These are phyloP conservation scores for Didymella glomerata DNA, from an alignment of 2,329 filamentous ascomycete genomes.

Conservation along the genomic window DNA sequence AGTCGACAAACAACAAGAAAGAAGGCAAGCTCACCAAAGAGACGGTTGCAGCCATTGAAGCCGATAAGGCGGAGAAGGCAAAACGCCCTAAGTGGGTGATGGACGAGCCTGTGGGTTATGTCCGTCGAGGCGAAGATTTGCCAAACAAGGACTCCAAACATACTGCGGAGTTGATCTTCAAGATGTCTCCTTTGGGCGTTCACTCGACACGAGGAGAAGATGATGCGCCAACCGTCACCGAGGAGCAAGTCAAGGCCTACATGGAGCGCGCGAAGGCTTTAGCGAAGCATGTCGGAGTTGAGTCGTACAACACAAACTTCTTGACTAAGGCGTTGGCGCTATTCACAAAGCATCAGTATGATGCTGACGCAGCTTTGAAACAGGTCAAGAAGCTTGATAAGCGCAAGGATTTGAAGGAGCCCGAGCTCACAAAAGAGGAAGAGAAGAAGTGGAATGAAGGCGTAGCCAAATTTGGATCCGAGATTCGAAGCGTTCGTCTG, in stretches of 20 bases:
- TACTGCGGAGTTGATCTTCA: constrained; percentile 80
- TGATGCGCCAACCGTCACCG: constrained; percentile 54
- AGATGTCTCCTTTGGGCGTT: constrained; percentile 68
- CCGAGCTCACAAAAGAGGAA: constrained; percentile 78
- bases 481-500: constrained; percentile 81
- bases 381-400: constrained; percentile 73
- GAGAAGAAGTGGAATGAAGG: constrained; percentile 91
- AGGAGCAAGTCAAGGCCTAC: constrained; percentile 76
- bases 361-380: constrained; percentile 74
- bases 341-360: constrained; percentile 75
- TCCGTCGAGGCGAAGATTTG: constrained; percentile 82
- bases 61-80: constrained; percentile 79
- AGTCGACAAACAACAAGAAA: constrained; percentile 71
- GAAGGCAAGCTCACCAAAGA: constrained; percentile 82
- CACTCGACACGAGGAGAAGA: constrained; percentile 58
- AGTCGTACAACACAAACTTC: constrained; percentile 82
- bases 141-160: constrained; percentile 74
- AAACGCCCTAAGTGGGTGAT: constrained; percentile 92
- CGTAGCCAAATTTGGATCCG: constrained; percentile 88
- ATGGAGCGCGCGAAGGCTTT: constrained; percentile 74
- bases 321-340: constrained; percentile 82
- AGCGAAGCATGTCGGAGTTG: constrained; percentile 73
- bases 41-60: constrained; percentile 78
- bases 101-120: constrained; percentile 87
- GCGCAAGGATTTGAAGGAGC: constrained; percentile 80